Evolutionary conservation across 1,139 yeast genomes (phyloP).

Genomic region (Geotrichum reessii): DNA sequence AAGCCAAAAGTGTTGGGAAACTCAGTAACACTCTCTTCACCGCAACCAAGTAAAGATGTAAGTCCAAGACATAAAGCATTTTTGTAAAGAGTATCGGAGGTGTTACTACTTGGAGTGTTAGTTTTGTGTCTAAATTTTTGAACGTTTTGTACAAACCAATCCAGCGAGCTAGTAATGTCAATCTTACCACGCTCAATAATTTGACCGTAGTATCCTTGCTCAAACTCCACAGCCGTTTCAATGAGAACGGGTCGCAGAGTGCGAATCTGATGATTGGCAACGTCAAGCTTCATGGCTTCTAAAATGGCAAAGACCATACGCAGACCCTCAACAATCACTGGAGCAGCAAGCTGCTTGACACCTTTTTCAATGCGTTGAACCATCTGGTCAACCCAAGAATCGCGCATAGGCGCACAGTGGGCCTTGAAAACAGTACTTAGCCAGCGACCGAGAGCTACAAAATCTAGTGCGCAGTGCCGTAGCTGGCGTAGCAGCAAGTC

Average conservation of each 20-base stretch:
- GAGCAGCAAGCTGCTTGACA: slow-evolving; percentile 47
- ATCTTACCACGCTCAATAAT: slow-evolving; percentile 56
- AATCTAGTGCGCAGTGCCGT: slow-evolving; percentile 61
- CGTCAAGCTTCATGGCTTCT: slow-evolving; percentile 95
- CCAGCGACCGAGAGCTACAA: slow-evolving; percentile 62
- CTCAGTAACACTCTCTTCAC: slow-evolving; percentile 61
- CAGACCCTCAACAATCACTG: slow-evolving; percentile 64
- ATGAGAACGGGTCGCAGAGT: slow-evolving; percentile 76
- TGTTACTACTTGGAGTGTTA: too few relatives aligned
- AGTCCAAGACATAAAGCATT: slow-evolving; percentile 43
- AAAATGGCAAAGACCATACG: slow-evolving; percentile 74
- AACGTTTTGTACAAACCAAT: slow-evolving; percentile 49
- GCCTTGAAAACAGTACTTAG: slow-evolving; percentile 64
- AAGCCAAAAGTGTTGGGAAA: slow-evolving; percentile 82
- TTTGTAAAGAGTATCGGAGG: too few relatives aligned
- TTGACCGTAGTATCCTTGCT: slow-evolving; percentile 77
- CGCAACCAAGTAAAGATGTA: slow-evolving; percentile 62
- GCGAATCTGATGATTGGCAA: slow-evolving; percentile 90
- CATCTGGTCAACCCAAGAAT: slow-evolving; percentile 84
- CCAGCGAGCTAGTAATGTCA: slow-evolving; percentile 57
- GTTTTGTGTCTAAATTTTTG: too few relatives aligned
- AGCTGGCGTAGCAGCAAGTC: slow-evolving; percentile 74
- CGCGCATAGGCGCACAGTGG: slow-evolving; percentile 96
- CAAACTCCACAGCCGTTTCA: slow-evolving; percentile 89
- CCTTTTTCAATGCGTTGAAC: slow-evolving; percentile 61